phyloP scores from a whole-genome alignment of 2,329 filamentous ascomycete species.

The Epichloe sibirici region DNA sequence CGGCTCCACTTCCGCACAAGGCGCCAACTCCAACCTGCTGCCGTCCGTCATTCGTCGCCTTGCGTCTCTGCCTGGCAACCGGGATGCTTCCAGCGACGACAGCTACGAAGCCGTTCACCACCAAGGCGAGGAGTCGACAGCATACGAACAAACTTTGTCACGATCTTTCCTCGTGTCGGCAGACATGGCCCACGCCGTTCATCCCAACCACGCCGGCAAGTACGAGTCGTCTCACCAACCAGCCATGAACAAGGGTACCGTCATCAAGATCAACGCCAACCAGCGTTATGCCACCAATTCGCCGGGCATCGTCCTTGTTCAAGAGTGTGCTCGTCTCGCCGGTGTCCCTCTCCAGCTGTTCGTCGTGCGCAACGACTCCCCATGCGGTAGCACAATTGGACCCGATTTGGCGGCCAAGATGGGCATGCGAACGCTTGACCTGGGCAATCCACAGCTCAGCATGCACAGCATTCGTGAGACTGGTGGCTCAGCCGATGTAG shows the following conservation, averaged over 20 bases:
- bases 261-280: slow-evolving; percentile 98
- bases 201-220: slow-evolving; percentile 88
- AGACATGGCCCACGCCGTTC: slow-evolving; percentile 94
- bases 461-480: slow-evolving; percentile 98
- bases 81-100: slow-evolving; percentile 53
- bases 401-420: slow-evolving; percentile 87
- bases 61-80: slow-evolving; percentile 59
- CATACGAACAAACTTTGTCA: slow-evolving; percentile 84
- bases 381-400: slow-evolving; percentile 91
- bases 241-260: slow-evolving; percentile 90
- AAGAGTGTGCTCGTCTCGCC: slow-evolving; percentile 65
- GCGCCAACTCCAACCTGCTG: slow-evolving; percentile 83
- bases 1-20: slow-evolving; percentile 82
- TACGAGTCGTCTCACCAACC: slow-evolving; percentile 87
- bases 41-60: slow-evolving; percentile 79
- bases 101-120: slow-evolving; percentile 44
- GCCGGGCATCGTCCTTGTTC: slow-evolving; percentile 82
- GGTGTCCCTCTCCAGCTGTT: slow-evolving; percentile 88
- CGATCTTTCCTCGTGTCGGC: slow-evolving; percentile 90
- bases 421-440: slow-evolving; percentile 77
- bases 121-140: slow-evolving; percentile 57
- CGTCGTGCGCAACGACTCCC: slow-evolving; percentile 89
- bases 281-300: slow-evolving; percentile 94
- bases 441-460: slow-evolving; percentile 86
- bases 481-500: slow-evolving; percentile 76